These are phyloP conservation scores for Entomortierella lignicola DNA, from an alignment of 192 early-diverging fungal genomes.

Conservation along the genomic window DNA sequence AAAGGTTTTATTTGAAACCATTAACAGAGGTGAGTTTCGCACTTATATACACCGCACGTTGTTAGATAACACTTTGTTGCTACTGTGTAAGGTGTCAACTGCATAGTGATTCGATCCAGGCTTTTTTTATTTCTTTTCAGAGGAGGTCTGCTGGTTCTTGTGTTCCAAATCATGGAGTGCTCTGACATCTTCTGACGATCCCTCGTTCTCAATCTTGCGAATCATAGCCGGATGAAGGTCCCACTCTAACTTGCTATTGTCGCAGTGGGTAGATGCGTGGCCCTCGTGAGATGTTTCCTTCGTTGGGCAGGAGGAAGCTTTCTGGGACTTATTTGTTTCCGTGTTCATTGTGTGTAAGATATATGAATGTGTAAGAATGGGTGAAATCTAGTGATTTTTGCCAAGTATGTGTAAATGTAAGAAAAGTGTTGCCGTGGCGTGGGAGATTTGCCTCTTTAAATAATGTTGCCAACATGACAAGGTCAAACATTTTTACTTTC, in stretches of 20 bases:
- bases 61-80: too few species aligned
- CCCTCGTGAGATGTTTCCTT: neutral
- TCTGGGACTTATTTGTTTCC: slow-evolving; percentile 7
- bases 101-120: too few species aligned
- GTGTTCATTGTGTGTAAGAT: slow-evolving; percentile 7
- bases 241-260: slow-evolving; percentile 41
- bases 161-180: slow-evolving; percentile 29
- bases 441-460: too few species aligned
- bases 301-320: neutral
- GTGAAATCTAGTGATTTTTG: neutral
- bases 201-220: slow-evolving; percentile 39
- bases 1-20: too few species aligned
- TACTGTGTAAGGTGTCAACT: too few species aligned
- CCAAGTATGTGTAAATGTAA: too few species aligned
- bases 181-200: slow-evolving; percentile 24
- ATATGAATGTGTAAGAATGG: neutral
- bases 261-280: neutral
- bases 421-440: too few species aligned
- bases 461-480: neutral
- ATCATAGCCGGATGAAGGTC: slow-evolving; percentile 36
- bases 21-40: too few species aligned
- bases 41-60: too few species aligned
- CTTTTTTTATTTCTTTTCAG: neutral
- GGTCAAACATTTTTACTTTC: neutral
- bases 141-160: neutral